Conservation (phyloP, 306 rosid genomes). For the Comarum palustre region DNA sequence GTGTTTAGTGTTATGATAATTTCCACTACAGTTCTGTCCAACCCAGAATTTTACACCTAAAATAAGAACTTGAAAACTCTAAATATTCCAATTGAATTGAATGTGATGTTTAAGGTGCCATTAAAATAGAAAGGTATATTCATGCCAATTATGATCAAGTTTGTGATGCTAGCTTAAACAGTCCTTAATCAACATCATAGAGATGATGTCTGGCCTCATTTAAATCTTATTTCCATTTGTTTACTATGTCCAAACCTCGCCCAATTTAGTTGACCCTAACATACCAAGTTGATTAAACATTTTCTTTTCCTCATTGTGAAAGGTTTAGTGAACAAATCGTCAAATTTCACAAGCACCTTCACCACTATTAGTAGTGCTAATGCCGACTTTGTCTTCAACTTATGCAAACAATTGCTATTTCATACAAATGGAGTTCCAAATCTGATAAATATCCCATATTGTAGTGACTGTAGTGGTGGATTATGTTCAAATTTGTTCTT, state of each 20-base stretch:
- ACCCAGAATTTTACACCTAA: neutral
- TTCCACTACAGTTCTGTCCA: neutral
- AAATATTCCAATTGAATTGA: neutral
- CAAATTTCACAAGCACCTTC: neutral
- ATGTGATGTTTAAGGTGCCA: neutral
- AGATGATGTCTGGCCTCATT: neutral
- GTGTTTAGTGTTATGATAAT: neutral
- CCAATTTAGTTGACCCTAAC: slow-evolving; percentile 47
- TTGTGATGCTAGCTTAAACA: neutral
- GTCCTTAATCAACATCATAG: neutral
- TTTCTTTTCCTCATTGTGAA: neutral
- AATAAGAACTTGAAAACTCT: neutral
- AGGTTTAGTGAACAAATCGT: slow-evolving; percentile 27
- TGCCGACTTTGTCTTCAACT: neutral
- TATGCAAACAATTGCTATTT: neutral
- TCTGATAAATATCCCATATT: neutral
- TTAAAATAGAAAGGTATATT: neutral
- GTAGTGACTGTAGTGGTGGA: neutral
- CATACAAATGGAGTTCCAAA: neutral
- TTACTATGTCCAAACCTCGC: slow-evolving; percentile 20
- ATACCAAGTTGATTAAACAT: neutral
- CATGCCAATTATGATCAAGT: neutral
- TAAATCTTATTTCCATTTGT: neutral
- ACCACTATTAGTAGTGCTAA: neutral
- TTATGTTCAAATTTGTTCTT: neutral